Evolutionary conservation across 331 rosid species (phyloP).

Genomic region (Acacia pycnantha): DNA sequence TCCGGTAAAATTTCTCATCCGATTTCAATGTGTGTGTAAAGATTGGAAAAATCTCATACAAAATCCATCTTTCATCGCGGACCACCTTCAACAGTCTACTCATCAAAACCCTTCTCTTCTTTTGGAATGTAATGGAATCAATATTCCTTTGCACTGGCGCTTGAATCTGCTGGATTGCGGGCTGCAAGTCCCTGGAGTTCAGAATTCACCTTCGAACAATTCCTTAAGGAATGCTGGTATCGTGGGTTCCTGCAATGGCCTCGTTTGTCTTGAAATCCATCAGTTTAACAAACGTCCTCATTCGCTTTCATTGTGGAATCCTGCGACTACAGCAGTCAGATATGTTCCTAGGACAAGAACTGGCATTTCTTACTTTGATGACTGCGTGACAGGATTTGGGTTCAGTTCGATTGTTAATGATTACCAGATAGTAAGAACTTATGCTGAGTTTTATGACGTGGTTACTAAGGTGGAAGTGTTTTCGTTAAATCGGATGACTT

Average conservation of each 20-base stretch:
- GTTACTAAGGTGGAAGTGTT: no score
- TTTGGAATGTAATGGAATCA: not conserved
- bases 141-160: not conserved
- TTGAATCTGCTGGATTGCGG: not conserved
- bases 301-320: not conserved
- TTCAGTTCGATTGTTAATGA: no score
- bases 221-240: no score
- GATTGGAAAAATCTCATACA: not conserved
- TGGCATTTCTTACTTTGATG: no score
- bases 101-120: not conserved
- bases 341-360: not conserved
- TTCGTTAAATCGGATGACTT: no score
- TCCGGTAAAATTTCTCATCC: not conserved
- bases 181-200: not conserved
- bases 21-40: not conserved
- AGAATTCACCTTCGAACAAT: not conserved
- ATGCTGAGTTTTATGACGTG: fast-evolving
- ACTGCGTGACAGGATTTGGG: no score
- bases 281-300: no score
- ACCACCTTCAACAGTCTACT: not conserved
- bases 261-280: no score
- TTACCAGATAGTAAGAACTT: no score
- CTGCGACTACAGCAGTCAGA: not conserved
- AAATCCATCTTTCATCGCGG: not conserved
- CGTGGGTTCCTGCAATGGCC: not conserved